Evolutionary conservation across 2,329 filamentous ascomycete genomes (phyloP), one percentile per base, ranked within the genome.

Genomic region (Claviceps sp.): DNA sequence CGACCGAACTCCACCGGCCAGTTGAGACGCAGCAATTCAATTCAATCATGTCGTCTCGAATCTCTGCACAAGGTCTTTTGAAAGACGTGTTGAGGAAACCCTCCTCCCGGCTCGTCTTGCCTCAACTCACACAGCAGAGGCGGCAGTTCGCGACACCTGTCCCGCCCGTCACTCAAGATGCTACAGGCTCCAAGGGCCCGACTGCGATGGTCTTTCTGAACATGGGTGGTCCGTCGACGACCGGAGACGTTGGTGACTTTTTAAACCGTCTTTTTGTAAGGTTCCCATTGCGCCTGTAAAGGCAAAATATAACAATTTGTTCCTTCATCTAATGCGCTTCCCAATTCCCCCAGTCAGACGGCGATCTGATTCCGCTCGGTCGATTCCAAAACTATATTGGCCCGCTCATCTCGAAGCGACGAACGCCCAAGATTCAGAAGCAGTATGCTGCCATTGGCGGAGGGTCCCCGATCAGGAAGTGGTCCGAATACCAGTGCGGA

Each of bases 161-260:
- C 4, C 85, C 86, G 11, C 86, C 88, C 7, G 88, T 93, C 22
- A 90, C 86, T 0, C 88, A 94, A 66, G 77, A 88, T 76, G 75
- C 78, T 6, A 79, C 79, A 1, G 79, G 77, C 13, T 78, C 76
- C 43, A 76, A 87, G 63, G 91, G 91, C 0, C 89, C 90, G 7
- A 98, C 93, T 4, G 93, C 93, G 44, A 97, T 98, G 82, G 93
- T 98, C 14, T 96, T 98, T 64, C 81, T 98, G 72, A 98, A 98
- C 70, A 98, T 98, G 93, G 93, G 93, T 55, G 93, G 93, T 0
- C 93, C 93, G 3, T 86, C 88, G 1, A 95, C 86, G 4, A 86
- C 85, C 4, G 80, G 84, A 59, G 89, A 98, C 72, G 93, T 98
- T 38, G 84, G 85, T 60, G 82, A 85, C 68, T 98, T 97, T 64